These are phyloP conservation scores for Sclerotiophoma versabilis DNA, from an alignment of 2,329 filamentous ascomycete species.

Conservation along the genomic window DNA sequence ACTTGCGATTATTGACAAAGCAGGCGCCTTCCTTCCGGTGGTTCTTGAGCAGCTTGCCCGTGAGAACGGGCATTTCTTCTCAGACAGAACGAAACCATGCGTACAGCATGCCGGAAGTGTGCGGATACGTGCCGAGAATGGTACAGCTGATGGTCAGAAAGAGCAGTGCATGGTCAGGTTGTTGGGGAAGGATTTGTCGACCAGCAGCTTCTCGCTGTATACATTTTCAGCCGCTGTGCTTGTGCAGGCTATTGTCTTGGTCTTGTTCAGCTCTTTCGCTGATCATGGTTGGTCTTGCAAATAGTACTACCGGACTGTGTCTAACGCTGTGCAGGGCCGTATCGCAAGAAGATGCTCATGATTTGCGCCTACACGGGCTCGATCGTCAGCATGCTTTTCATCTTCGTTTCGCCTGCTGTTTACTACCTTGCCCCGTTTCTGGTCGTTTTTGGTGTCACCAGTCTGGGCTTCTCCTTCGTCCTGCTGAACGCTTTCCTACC, in stretches of 20 bases:
- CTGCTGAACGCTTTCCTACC: conserved; percentile 94
- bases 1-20: background rate
- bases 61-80: conserved; percentile 84
- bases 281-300: conserved; percentile 72
- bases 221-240: conserved; percentile 90
- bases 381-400: conserved; percentile 79
- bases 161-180: conserved; percentile 79
- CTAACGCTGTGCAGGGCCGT: conserved; percentile 51
- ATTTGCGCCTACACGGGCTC: conserved; percentile 81
- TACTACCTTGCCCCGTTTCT: conserved; percentile 81
- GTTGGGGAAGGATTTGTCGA: conserved; percentile 82
- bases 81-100: conserved; percentile 76
- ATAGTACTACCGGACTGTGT: background rate
- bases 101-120: conserved; percentile 57
- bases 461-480: conserved; percentile 93
- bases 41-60: conserved; percentile 87
- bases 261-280: conserved; percentile 91
- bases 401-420: conserved; percentile 74
- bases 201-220: conserved; percentile 94
- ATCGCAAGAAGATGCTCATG: conserved; percentile 84
- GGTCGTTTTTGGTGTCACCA: conserved; percentile 85
- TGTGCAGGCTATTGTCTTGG: conserved; percentile 83
- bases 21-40: conserved; percentile 91
- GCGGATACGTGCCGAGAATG: conserved; percentile 19
- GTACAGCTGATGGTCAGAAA: conserved; percentile 28